Evolutionary conservation across 345 rosid species (phyloP).

Genomic region (Diplotaxis tenuifolia): DNA sequence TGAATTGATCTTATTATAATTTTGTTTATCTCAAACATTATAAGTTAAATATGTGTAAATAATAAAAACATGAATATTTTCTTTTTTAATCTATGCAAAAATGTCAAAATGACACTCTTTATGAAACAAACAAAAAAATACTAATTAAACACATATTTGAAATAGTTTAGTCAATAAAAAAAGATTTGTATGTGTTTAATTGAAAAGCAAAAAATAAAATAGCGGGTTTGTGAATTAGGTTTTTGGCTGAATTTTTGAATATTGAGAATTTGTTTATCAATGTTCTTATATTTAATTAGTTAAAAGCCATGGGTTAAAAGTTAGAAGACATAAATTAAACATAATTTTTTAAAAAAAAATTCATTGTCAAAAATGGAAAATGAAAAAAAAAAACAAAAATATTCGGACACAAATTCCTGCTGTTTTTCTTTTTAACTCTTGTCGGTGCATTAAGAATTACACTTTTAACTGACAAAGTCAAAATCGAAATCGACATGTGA

Average conservation of each 20-base stretch:
- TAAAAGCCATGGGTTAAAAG: not conserved
- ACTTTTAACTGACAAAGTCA: slow-evolving; percentile 7
- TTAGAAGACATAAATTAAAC: not conserved
- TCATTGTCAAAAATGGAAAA: not conserved
- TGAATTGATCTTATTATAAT: too few relatives aligned
- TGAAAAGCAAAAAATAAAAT: too few relatives aligned
- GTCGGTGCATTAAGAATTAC: slow-evolving; percentile 27
- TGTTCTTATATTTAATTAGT: not conserved
- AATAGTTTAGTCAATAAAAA: too few relatives aligned
- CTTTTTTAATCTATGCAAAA: too few relatives aligned
- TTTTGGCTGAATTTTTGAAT: not conserved
- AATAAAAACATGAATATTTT: too few relatives aligned
- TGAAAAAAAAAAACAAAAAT: not conserved
- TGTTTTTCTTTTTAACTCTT: slow-evolving; percentile 10
- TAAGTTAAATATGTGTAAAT: too few relatives aligned
- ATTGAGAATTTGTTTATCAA: not conserved
- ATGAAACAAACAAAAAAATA: too few relatives aligned
- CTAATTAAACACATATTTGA: too few relatives aligned
- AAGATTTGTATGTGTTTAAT: not conserved
- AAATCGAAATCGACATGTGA: slow-evolving; percentile 23
- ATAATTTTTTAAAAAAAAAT: not conserved
- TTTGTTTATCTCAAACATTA: too few relatives aligned
- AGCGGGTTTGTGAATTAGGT: not conserved
- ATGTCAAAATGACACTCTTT: too few relatives aligned
- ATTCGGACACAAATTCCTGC: not conserved